A percentile compares a stretch with the other conserved stretches of the same genome.
These are phyloP conservation scores for Talaromyces sp. DNA, from an alignment of 2,329 filamentous ascomycete genomes.

Conservation along the genomic window DNA sequence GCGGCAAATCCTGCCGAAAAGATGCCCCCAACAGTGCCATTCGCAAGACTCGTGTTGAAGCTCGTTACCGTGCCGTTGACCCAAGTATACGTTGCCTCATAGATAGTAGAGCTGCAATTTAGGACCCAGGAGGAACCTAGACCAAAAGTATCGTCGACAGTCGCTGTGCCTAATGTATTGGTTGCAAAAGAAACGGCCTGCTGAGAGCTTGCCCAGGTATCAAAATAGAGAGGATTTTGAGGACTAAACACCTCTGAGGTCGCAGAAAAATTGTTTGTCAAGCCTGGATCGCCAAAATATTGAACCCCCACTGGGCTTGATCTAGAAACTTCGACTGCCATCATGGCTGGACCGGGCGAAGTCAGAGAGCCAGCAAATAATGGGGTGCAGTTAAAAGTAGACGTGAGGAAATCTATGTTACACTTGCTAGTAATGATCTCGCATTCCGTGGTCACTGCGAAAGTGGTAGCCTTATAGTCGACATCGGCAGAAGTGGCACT, in stretches of 20 bases:
- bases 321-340: neutral
- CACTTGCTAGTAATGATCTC: neutral
- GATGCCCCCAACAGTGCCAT: neutral
- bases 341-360: neutral
- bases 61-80: conserved; percentile 1
- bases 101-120: neutral
- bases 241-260: neutral
- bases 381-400: neutral
- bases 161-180: neutral
- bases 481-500: neutral
- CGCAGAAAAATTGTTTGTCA: neutral
- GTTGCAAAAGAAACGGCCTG: neutral
- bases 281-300: neutral
- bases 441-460: neutral
- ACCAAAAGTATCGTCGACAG: neutral
- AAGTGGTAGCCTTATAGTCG: neutral
- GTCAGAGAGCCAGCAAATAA: neutral
- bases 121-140: neutral
- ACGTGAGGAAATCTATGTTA: neutral
- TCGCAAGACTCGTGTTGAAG: conserved; percentile 1
- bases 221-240: conserved; percentile 3
- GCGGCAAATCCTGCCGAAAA: neutral
- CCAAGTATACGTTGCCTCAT: conserved; percentile 4
- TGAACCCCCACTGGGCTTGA: neutral
- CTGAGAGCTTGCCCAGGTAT: neutral